Percentiles rank a stretch among this genome's conserved stretches.
Evolutionary conservation across 2,329 filamentous ascomycete species (phyloP).

Genomic region (Albifimbria verrucaria): DNA sequence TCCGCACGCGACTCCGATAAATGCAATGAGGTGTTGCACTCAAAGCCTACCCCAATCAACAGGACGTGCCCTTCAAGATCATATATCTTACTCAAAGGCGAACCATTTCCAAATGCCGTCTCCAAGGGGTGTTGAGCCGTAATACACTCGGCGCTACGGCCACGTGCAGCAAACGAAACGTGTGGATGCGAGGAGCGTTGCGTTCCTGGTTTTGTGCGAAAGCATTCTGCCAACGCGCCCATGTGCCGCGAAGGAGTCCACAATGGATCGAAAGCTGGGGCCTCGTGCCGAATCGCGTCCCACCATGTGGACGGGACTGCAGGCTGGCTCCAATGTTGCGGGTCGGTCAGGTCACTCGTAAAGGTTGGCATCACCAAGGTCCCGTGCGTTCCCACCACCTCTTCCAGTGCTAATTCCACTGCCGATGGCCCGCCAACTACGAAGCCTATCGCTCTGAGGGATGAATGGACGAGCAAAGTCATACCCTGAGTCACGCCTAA

Average conservation of each 20-base stretch:
- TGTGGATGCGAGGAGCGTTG: not conserved
- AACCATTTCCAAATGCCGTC: not conserved
- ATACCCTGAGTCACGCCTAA: not conserved
- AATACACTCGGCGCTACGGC: not conserved
- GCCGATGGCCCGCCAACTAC: not conserved
- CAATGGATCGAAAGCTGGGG: not conserved
- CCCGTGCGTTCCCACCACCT: not conserved
- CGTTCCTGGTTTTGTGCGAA: not conserved
- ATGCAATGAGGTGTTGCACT: not conserved
- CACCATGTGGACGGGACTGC: not conserved
- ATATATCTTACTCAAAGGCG: not conserved
- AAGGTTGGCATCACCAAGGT: not conserved
- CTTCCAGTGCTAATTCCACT: not conserved
- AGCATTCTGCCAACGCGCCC: not conserved
- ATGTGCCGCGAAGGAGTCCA: not conserved
- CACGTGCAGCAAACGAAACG: not conserved
- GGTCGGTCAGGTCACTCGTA: not conserved
- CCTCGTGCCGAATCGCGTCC: not conserved
- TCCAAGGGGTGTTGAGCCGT: not conserved
- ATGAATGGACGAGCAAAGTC: not conserved
- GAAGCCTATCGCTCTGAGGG: not conserved
- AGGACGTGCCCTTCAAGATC: not conserved
- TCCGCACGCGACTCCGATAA: not conserved
- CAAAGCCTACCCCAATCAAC: not conserved
- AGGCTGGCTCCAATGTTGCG: not conserved